Evolutionary conservation across 2,329 filamentous ascomycete species (phyloP), one percentile per base, ranked within the genome.

Genomic region (Helotiales sp.): DNA sequence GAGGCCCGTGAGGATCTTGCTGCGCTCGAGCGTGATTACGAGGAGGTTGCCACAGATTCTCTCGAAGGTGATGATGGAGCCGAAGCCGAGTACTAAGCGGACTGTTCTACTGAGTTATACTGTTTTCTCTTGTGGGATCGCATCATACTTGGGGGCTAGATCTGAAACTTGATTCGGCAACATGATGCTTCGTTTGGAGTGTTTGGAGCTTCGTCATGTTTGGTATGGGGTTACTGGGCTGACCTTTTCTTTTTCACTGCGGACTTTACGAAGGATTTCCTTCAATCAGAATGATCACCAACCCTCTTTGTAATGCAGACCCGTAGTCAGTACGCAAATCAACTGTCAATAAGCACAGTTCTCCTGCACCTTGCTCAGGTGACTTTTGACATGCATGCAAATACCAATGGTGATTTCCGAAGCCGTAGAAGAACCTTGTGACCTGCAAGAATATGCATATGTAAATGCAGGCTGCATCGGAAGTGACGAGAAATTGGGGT

Each of bases 1-100:
- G 96, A 99, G 87, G 96, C 96, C 73, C 94, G 96, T 82, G 96
- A 99, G 86, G 96, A 99, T 85, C 86, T 99, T 81, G 96, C 96
- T 81, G 96, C 96, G 76, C 88, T 99, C 71, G 96, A 99, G 89
- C 91, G 94, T 76, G 95, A 99, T 81, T 99, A 99, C 85, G 95
- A 97, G 85, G 96, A 99, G 85, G 96, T 98, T 79, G 95, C 93
- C 73, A 93, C 93, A 77, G 95, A 98, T 83, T 97, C 93, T 71
- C 83, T 97, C 77, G 94, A 94, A 79, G 92, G 89, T 72, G 94
- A 96, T 76, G 93, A 94, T 78, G 90, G 88, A 78, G 84, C 87
- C 75, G 93, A 96, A 83, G 92, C 66, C 40, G 66, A 68, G 59
- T 68, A 68, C 62, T 68, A 63, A 63, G 54, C 34, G 32, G 32